Evolutionary conservation across 1,284 basidiomycete species (phyloP).

Genomic region (Heterobasidion annosum): DNA sequence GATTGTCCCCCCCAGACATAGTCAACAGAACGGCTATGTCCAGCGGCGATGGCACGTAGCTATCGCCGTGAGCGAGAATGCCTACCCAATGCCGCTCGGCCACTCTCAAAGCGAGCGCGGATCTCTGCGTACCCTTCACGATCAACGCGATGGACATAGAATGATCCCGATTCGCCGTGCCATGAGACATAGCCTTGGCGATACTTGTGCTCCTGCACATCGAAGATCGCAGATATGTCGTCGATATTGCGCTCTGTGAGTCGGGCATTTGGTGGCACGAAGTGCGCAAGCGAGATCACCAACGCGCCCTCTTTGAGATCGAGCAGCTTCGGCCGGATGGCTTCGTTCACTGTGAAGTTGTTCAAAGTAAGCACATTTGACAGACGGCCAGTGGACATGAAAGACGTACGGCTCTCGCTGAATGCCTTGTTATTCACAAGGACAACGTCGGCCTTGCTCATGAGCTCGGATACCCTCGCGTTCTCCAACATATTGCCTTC

Average conservation of each 20-base stretch:
- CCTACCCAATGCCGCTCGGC: not conserved
- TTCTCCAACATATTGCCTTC: conserved; percentile 68
- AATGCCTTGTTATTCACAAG: conserved; percentile 78
- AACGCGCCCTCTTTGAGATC: conserved; percentile 75
- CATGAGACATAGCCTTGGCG: conserved; percentile 67
- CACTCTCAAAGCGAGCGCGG: conserved; percentile 36
- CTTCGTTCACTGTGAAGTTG: conserved; percentile 55
- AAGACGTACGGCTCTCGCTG: conserved; percentile 47
- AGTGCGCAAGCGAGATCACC: conserved; percentile 67
- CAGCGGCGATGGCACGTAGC: not conserved
- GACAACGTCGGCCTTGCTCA: conserved; percentile 64
- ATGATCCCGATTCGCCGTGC: conserved; percentile 57
- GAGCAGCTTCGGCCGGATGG: conserved; percentile 62
- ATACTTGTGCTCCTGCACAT: conserved; percentile 59
- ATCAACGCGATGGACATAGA: conserved; percentile 69
- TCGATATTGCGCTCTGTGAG: conserved; percentile 69
- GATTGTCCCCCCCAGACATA: no score
- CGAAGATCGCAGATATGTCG: conserved; percentile 69
- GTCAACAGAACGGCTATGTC: no score
- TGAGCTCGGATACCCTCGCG: conserved; percentile 45
- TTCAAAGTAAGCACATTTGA: not conserved
- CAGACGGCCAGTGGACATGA: not conserved
- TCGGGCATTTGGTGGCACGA: conserved; percentile 57
- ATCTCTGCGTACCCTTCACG: conserved; percentile 56
- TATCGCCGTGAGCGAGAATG: conserved; percentile 7